Conservation (phyloP, 257 asterid genomes). For the Penstemon davidsonii region DNA sequence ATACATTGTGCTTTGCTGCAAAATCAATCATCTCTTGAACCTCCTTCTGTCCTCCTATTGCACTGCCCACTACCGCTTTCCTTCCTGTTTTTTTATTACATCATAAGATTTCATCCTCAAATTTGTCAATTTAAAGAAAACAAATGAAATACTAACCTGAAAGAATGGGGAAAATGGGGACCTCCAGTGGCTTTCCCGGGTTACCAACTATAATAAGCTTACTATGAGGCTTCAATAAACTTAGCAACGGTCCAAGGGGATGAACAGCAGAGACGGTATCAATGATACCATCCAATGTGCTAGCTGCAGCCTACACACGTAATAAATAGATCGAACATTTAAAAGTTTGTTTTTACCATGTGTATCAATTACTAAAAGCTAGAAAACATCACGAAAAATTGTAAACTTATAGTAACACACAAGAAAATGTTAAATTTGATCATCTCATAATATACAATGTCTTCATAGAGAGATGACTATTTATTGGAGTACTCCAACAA, state of each 20-base stretch:
- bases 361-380: too few relatives aligned
- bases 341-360: too few relatives aligned
- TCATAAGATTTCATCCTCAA: not conserved
- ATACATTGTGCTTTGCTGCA: too few relatives aligned
- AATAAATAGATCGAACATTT: too few relatives aligned
- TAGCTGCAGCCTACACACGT: slow-evolving; percentile 41
- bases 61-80: slow-evolving; percentile 39
- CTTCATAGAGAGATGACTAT: too few relatives aligned
- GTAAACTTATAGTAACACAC: slow-evolving; percentile 16
- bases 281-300: slow-evolving; percentile 51
- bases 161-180: slow-evolving; percentile 40
- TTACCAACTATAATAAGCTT: slow-evolving; percentile 49
- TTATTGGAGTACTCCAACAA: too few relatives aligned
- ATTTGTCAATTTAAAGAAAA: not conserved
- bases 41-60: slow-evolving; percentile 52
- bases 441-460: too few relatives aligned
- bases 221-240: slow-evolving; percentile 29
- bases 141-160: slow-evolving; percentile 30
- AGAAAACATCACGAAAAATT: too few relatives aligned
- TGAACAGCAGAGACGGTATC: slow-evolving; percentile 57
- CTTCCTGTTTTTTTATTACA: slow-evolving; percentile 34
- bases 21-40: slow-evolving; percentile 33
- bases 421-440: not conserved
- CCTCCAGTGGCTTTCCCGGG: slow-evolving; percentile 45
- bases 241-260: slow-evolving; percentile 35